Conservation (phyloP, 1,284 basidiomycete genomes). For the Sphagnurus paluster region DNA sequence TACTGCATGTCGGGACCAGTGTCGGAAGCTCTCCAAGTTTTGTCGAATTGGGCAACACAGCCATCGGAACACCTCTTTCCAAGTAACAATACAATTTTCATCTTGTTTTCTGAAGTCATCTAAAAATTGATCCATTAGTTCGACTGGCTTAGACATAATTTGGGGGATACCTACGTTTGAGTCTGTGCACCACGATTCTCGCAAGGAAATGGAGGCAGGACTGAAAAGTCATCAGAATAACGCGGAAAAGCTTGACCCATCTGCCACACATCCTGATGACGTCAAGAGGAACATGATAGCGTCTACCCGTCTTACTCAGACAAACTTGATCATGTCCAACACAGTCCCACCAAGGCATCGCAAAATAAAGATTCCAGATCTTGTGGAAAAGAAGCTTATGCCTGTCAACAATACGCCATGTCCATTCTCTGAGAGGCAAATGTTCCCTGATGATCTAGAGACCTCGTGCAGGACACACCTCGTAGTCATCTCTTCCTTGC, state of each 20-base stretch:
- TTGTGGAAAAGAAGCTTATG: neutral
- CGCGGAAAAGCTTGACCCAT: neutral
- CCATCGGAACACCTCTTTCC: too few relatives aligned
- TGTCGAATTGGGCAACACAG: too few relatives aligned
- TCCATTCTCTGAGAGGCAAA: neutral
- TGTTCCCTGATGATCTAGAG: neutral
- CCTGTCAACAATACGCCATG: neutral
- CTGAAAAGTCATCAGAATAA: too few relatives aligned
- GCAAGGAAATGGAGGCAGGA: neutral
- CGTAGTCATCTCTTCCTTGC: neutral
- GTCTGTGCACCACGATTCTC: too few relatives aligned
- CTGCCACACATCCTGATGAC: slow-evolving; percentile 1
- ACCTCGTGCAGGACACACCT: neutral
- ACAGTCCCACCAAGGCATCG: neutral
- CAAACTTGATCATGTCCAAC: neutral
- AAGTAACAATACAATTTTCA: too few relatives aligned
- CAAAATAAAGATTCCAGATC: neutral
- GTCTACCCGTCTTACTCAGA: neutral
- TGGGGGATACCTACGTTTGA: neutral
- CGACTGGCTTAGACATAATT: neutral
- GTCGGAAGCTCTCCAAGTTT: too few relatives aligned
- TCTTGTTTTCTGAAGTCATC: too few relatives aligned
- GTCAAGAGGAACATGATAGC: neutral
- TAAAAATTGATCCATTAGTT: neutral
- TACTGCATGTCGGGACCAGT: too few relatives aligned